Base-by-base conservation (phyloP, 2,329 filamentous ascomycete genomes). In the Botrytis squamosa region DNA sequence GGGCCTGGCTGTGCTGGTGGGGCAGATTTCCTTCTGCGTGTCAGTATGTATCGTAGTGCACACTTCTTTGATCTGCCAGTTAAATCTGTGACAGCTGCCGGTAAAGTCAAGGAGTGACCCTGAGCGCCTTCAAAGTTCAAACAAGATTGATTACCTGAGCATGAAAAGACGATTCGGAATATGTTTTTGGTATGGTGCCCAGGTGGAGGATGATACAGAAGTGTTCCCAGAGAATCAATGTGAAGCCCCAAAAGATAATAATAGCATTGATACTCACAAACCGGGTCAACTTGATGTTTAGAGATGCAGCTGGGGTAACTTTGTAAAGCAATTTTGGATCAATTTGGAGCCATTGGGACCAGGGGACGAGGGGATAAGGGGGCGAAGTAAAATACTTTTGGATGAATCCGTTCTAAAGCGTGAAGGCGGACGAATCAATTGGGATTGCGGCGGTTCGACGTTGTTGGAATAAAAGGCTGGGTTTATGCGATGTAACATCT, bases 1-100 rank as follows among this genome's bases (percentile, higher is more conserved):
- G 57, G 57, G 65, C 25, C 72, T 71, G 60, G 72, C 68, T 73
- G 72, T 71, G 71, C 71, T 73, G 71, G 71, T 73, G 72, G 62
- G 69, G 72, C 72, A 42, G 46, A 36, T 62, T 60, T 62, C 63
- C 46, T 65, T 64, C 60, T 67, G 60, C 62, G 62, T 66, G 36
- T 38, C 38, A 42, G 49, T 42, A 33, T 68, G 49, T 42, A 42
- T 68, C 25, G 66, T 57, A 57, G 49, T 64, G 59, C 65, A 73
- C 42, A 40, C 36, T 68, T 57, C 25, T 29, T 57, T 49, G 44
- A 59, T 49, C 40, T 69, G 64, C 71, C 71, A 69, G 64, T 72
- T 40, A 69, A 22, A 52, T 63, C 59, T 57, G 62, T 59, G 62
- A 72, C 62, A 59, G 62, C 68, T 70, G 52, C 55, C 68, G 68